Evolutionary conservation across 176 grass and related monocot species (phyloP).

Genomic region (Rhynchospora pubera): DNA sequence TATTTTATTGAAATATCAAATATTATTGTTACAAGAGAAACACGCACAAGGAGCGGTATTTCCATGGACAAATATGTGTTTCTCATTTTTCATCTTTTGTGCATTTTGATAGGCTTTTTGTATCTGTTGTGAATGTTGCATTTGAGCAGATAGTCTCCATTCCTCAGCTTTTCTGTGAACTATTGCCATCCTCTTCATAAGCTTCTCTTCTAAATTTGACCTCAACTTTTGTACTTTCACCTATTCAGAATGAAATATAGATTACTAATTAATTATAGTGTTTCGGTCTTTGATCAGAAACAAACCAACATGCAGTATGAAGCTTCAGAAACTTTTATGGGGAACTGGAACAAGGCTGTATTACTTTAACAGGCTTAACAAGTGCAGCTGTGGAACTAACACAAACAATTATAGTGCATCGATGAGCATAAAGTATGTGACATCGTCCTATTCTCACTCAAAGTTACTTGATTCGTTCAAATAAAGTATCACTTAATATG

Average conservation of each 20-base stretch:
- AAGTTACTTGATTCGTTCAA: neutral
- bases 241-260: constrained; percentile 25
- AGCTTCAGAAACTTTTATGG: neutral
- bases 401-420: neutral
- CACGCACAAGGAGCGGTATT: constrained; percentile 51
- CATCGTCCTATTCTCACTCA: neutral
- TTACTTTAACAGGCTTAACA: neutral
- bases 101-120: constrained; percentile 41
- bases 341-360: neutral
- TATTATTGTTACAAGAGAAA: constrained; percentile 67
- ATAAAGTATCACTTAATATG: neutral
- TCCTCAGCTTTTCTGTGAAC: constrained; percentile 75
- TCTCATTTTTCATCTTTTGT: constrained; percentile 40
- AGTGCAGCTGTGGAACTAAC: neutral
- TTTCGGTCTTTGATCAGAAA: neutral
- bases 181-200: constrained; percentile 75
- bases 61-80: constrained; percentile 22
- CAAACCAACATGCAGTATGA: neutral
- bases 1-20: constrained; percentile 13
- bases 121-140: constrained; percentile 73
- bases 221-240: constrained; percentile 97
- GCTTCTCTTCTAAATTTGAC: constrained; percentile 94
- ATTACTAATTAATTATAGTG: neutral
- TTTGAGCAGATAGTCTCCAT: constrained; percentile 49
- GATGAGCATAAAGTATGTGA: constrained; percentile 9